These are phyloP conservation scores for Lactarius indigo DNA, from an alignment of 768 basidiomycete species.

Conservation along the genomic window DNA sequence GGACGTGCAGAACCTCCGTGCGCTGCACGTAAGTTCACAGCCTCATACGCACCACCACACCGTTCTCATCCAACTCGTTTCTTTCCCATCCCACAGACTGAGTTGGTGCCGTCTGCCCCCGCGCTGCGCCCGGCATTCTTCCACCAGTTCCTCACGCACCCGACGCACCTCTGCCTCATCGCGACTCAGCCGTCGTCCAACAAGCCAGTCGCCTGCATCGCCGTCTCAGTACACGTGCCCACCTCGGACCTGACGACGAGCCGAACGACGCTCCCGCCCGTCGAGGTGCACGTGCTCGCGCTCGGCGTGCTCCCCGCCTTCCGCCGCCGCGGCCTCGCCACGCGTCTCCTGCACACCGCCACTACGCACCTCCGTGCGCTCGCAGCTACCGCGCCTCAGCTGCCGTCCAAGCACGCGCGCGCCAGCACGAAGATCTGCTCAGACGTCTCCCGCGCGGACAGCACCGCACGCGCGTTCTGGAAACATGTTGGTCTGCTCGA, in stretches of 20 bases:
- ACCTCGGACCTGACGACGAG: conserved; percentile 26
- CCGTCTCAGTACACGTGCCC: conserved; percentile 29
- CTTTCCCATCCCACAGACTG: conserved; percentile 5
- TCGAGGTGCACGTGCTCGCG: conserved; percentile 49
- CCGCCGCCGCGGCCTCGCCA: conserved; percentile 43
- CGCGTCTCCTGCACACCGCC: conserved; percentile 37
- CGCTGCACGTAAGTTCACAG: conserved; percentile 18
- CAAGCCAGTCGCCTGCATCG: conserved; percentile 22
- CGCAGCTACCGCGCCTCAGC: conserved; percentile 12
- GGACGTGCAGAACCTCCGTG: conserved; percentile 20
- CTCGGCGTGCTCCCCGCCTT: conserved; percentile 48
- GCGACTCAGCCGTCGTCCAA: conserved; percentile 14
- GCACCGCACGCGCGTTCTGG: conserved; percentile 10
- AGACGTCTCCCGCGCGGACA: conserved; percentile 11
- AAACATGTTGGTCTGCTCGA: conserved; percentile 16
- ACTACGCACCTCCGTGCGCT: conserved; percentile 30
- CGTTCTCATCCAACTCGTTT: too few relatives aligned
- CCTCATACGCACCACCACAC: background rate
- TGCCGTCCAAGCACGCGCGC: conserved; percentile 2
- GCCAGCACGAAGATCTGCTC: conserved; percentile 1
- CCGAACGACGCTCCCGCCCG: conserved; percentile 44
- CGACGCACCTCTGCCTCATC: conserved; percentile 21
- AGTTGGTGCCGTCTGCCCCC: conserved; percentile 12
- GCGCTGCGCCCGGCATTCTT: conserved; percentile 20
- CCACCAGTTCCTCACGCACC: conserved; percentile 22